Conservation (phyloP, 2,329 filamentous ascomycete species). For the Pseudopyrenochaeta lycopersici region DNA sequence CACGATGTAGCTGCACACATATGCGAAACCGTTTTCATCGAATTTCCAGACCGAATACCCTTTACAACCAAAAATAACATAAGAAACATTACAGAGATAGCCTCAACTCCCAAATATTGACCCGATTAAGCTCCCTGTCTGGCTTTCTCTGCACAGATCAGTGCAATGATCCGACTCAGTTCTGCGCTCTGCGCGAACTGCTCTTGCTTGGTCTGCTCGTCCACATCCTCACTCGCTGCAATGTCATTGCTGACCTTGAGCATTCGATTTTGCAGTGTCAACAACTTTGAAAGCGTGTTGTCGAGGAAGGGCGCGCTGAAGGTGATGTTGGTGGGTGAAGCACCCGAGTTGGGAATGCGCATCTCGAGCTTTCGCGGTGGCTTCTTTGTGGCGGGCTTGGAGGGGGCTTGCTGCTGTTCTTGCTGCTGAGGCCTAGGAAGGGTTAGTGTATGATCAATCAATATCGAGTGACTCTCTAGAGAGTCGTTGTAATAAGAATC, state of each 20-base stretch:
- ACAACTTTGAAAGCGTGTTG: conserved; percentile 61
- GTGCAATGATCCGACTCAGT: conserved; percentile 58
- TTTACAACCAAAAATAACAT: no score
- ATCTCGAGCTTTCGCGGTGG: conserved; percentile 61
- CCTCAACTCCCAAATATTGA: no score
- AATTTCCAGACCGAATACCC: no score
- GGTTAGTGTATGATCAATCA: conserved; percentile 15
- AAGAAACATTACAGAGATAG: no score
- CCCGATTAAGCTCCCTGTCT: conserved; percentile 51
- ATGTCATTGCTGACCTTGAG: conserved; percentile 58
- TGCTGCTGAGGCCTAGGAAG: conserved; percentile 28
- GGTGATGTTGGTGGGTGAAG: conserved; percentile 51
- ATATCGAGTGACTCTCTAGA: not conserved
- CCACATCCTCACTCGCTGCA: conserved; percentile 54
- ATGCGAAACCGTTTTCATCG: no score
- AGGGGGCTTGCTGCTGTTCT: conserved; percentile 28
- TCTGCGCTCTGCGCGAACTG: conserved; percentile 61
- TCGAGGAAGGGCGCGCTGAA: conserved; percentile 64
- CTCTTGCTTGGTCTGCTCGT: conserved; percentile 59
- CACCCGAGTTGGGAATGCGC: conserved; percentile 51
- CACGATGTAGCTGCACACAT: no score
- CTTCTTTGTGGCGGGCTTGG: conserved; percentile 42
- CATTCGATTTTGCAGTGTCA: conserved; percentile 60
- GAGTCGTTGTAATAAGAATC: no score
- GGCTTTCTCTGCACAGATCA: conserved; percentile 63